Conservation (phyloP, 2,329 filamentous ascomycete species). For the Colletotrichum sp. region DNA sequence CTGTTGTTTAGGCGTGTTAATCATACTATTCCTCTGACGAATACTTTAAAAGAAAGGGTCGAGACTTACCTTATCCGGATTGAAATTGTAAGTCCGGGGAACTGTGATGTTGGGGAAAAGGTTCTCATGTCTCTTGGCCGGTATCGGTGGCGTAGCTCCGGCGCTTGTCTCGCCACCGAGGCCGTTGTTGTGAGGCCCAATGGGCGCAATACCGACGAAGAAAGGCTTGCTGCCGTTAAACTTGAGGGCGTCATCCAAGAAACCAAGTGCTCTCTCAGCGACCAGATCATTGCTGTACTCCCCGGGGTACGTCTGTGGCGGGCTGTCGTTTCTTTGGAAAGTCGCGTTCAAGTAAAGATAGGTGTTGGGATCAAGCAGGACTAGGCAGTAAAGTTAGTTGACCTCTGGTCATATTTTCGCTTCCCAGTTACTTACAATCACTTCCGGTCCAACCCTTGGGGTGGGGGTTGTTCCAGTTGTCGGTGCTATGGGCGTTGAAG, state of each 20-base stretch:
- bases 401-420: no score
- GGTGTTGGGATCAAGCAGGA: constrained; percentile 40
- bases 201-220: constrained; percentile 70
- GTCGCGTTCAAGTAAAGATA: constrained; percentile 54
- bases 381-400: constrained; percentile 28
- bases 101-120: constrained; percentile 65
- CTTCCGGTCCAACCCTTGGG: constrained; percentile 61
- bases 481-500: constrained; percentile 66
- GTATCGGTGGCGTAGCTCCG: constrained; percentile 49
- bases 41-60: no score
- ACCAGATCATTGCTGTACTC: constrained; percentile 60
- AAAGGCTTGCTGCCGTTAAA: constrained; percentile 60
- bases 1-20: neutral
- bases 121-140: constrained; percentile 64
- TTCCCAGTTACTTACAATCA: constrained; percentile 33
- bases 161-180: constrained; percentile 10
- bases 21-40: no score
- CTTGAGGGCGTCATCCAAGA: constrained; percentile 64
- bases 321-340: constrained; percentile 47
- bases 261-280: constrained; percentile 60
- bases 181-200: constrained; percentile 68
- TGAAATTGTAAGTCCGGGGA: constrained; percentile 69
- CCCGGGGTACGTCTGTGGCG: constrained; percentile 31
- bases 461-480: constrained; percentile 65
- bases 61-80: constrained; percentile 54